Conservation (phyloP, 2,329 filamentous ascomycete species). For the Pseudocercospora eumusae region DNA sequence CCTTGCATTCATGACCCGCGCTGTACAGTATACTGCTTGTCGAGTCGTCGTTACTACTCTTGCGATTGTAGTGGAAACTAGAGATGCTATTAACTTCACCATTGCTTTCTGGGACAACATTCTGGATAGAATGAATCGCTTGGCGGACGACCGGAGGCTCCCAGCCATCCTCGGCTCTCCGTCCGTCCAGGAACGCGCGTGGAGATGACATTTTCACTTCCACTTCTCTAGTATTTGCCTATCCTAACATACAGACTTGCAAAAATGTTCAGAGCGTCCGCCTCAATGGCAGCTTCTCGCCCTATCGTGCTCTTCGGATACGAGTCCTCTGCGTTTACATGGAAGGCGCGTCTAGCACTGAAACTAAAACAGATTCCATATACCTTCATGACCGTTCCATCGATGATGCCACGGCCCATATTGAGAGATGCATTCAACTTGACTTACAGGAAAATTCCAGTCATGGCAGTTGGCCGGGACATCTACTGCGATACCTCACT, state of each 20-base stretch:
- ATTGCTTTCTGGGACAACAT: background rate
- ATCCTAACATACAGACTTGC: background rate
- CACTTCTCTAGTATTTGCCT: too few relatives aligned
- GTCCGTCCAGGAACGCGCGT: background rate
- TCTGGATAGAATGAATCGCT: background rate
- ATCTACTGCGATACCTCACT: conserved; percentile 40
- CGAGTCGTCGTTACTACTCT: too few relatives aligned
- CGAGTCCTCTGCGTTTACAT: conserved; percentile 34
- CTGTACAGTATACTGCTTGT: too few relatives aligned
- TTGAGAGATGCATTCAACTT: conserved; percentile 41
- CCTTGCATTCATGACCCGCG: too few relatives aligned
- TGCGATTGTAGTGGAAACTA: too few relatives aligned
- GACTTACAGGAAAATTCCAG: conserved; percentile 43
- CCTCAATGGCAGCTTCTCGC: conserved; percentile 9
- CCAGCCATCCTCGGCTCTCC: background rate
- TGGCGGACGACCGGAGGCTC: background rate
- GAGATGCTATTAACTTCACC: background rate
- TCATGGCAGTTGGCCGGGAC: conserved; percentile 37
- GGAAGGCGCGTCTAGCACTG: conserved; percentile 42
- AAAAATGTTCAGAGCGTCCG: background rate
- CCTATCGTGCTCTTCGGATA: conserved; percentile 33
- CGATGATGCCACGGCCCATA: conserved; percentile 44
- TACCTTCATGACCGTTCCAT: conserved; percentile 40
- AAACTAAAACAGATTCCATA: conserved; percentile 43
- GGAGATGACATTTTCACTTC: background rate